Evolutionary conservation across 495 filamentous ascomycete genomes (phyloP).

Genomic region (Trichoderma parareesei): DNA sequence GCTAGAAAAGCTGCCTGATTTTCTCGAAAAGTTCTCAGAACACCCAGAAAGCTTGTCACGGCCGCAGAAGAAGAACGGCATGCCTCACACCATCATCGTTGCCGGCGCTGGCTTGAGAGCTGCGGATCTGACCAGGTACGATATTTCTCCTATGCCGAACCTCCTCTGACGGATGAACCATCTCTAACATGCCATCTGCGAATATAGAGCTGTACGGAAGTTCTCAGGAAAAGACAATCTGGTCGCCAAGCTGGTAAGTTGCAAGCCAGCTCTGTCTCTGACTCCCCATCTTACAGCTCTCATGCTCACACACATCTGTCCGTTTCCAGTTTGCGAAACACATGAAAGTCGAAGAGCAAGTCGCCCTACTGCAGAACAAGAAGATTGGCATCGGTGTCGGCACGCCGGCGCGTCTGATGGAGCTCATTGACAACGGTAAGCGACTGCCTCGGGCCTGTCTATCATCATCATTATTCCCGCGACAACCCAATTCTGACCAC

Average conservation of each 20-base stretch:
- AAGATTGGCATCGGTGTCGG: conserved; percentile 82
- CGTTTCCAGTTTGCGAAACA: conserved; percentile 74
- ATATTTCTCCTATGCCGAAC: background rate
- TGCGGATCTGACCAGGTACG: conserved; percentile 65
- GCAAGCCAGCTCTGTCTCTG: background rate
- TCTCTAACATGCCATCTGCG: background rate
- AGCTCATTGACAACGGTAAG: conserved; percentile 71
- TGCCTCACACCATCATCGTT: conserved; percentile 80
- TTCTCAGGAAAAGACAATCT: conserved; percentile 69
- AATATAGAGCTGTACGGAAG: conserved; percentile 54
- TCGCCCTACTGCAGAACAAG: conserved; percentile 60
- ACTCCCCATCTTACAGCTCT: no score
- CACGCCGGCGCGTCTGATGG: conserved; percentile 72
- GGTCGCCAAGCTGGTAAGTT: conserved; percentile 67
- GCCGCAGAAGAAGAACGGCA: conserved; percentile 60
- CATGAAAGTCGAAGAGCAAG: conserved; percentile 85
- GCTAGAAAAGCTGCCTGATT: conserved; percentile 64
- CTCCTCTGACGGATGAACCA: background rate
- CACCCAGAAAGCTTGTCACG: conserved; percentile 47
- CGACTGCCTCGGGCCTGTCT: background rate
- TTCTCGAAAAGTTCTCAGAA: conserved; percentile 58
- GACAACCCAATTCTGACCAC: conserved; percentile 16
- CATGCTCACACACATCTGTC: background rate
- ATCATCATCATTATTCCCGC: background rate
- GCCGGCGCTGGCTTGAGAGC: conserved; percentile 72